phyloP scores from a whole-genome alignment of 2,329 filamentous ascomycete species.

The Cladophialophora bantiana region DNA sequence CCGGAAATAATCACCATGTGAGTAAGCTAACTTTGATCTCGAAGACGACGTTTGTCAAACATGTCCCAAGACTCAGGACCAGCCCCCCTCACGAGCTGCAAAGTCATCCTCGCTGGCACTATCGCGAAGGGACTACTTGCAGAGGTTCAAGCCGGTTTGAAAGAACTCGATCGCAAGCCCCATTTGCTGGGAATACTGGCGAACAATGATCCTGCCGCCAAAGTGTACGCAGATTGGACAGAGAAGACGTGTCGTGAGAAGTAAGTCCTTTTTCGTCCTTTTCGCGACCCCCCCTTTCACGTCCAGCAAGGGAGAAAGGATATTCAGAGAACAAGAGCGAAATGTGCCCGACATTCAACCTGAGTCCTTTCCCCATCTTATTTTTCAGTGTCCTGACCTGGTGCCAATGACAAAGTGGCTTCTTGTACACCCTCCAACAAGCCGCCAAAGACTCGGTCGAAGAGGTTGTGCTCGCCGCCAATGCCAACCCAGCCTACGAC shows the following conservation, averaged over 20 bases:
- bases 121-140: slow-evolving; percentile 81
- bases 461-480: slow-evolving; percentile 84
- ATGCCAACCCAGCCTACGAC: slow-evolving; percentile 77
- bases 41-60: not conserved
- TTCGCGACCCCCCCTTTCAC: not conserved
- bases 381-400: slow-evolving; percentile 6
- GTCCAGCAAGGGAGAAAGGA: slow-evolving; percentile 9
- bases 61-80: slow-evolving; percentile 32
- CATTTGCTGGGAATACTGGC: slow-evolving; percentile 90
- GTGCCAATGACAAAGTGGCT: slow-evolving; percentile 60
- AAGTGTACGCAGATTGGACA: slow-evolving; percentile 96
- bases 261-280: slow-evolving; percentile 64
- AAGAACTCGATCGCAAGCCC: slow-evolving; percentile 72
- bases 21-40: not conserved
- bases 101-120: slow-evolving; percentile 86
- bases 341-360: not conserved
- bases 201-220: slow-evolving; percentile 86
- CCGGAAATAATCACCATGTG: not conserved
- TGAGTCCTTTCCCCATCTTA: not conserved
- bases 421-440: slow-evolving; percentile 83
- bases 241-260: slow-evolving; percentile 96
- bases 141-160: slow-evolving; percentile 79
- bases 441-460: slow-evolving; percentile 89
- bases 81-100: slow-evolving; percentile 62
- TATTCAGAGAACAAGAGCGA: not conserved